Evolutionary conservation across 2,329 filamentous ascomycete genomes (phyloP).

Genomic region (Calonectria honghensis): DNA sequence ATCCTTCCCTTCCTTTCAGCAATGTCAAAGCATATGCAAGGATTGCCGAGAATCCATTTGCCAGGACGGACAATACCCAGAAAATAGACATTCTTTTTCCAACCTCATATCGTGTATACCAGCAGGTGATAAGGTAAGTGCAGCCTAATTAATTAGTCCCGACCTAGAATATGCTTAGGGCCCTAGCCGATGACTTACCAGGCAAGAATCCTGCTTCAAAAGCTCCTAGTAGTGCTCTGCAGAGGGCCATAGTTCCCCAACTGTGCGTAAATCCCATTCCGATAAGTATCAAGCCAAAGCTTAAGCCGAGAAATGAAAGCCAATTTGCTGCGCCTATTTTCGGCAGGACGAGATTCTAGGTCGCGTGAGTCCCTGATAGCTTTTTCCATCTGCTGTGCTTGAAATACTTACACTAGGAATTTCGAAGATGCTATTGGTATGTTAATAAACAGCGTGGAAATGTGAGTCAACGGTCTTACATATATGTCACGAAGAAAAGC

Average conservation of each 20-base stretch:
- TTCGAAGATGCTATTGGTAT: slow-evolving; percentile 5
- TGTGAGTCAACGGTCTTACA: not conserved
- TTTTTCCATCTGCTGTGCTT: not conserved
- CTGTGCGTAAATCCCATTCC: slow-evolving; percentile 35
- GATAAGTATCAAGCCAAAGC: slow-evolving; percentile 31
- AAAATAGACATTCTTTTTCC: slow-evolving; percentile 26
- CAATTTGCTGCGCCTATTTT: slow-evolving; percentile 32
- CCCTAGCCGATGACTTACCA: not conserved
- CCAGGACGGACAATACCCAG: slow-evolving; percentile 26
- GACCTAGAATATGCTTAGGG: fast-evolving
- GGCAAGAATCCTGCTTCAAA: slow-evolving; percentile 42
- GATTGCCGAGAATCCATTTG: slow-evolving; percentile 24
- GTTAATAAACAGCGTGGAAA: not conserved
- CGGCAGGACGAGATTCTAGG: slow-evolving; percentile 30
- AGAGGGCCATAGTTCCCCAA: slow-evolving; percentile 34
- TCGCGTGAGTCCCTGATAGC: not conserved
- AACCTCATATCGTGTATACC: slow-evolving; percentile 34
- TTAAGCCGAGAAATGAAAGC: slow-evolving; percentile 31
- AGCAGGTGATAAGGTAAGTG: slow-evolving; percentile 33
- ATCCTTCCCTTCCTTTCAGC: slow-evolving; percentile 17
- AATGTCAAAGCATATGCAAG: slow-evolving; percentile 36
- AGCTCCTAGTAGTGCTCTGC: slow-evolving; percentile 24
- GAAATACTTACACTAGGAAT: slow-evolving; percentile 29
- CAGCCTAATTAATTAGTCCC: slow-evolving; percentile 5
- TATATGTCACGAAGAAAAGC: slow-evolving; percentile 33